Base-by-base conservation (phyloP, 148 eudicot genomes). In the Cornus florida region DNA sequence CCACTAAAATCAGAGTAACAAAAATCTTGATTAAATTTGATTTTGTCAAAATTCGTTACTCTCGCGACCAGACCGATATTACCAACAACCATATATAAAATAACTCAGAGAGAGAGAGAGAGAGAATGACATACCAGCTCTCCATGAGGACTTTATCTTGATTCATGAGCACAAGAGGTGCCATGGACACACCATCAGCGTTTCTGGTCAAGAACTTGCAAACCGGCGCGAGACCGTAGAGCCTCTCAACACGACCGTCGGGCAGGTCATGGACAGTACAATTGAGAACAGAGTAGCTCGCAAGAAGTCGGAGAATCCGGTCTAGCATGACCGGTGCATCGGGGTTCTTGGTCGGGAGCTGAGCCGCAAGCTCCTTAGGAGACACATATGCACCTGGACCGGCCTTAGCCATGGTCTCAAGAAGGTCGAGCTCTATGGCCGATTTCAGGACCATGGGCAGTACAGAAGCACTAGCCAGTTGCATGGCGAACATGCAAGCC, bases 141-240 rank as follows among this genome's bases (percentile, higher is more conserved):
- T 94, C 98, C 97, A 94, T 92, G 70, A 92, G 93, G 46, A 94
- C 78, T 79, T 92, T 94, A 70, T 94, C 98, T 64, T 94, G 97
- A 74, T 92, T 91, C 97, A 94, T 92, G 77, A 94, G 97, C 78
- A 88, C 56, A 67, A 94, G 86, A 72, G 93, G 87, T 11, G 94
- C 84, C 79, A 94, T 65, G 22, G 89, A 82, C 1, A 92, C 97
- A 5, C 93, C 98, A 78, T 91, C 97, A 0, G 80, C 85, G 82
- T 94, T 92, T 85, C 81, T 92, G 16, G 91, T 88, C 91, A 92
- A 85, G 86, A 81, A 92, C 81, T 88, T 83, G 69, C 93, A 88
- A 13, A 92, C 97, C n/a, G 94, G 94, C 4, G 93, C 94, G 19
- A 91, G 83, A 23, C 90, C 90, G 28, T 94, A 94, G 3, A 87